A percentile compares a stretch with the other conserved stretches of the same genome.
Evolutionary conservation across 495 filamentous ascomycete genomes (phyloP).

Genomic region (Neurospora sp.): DNA sequence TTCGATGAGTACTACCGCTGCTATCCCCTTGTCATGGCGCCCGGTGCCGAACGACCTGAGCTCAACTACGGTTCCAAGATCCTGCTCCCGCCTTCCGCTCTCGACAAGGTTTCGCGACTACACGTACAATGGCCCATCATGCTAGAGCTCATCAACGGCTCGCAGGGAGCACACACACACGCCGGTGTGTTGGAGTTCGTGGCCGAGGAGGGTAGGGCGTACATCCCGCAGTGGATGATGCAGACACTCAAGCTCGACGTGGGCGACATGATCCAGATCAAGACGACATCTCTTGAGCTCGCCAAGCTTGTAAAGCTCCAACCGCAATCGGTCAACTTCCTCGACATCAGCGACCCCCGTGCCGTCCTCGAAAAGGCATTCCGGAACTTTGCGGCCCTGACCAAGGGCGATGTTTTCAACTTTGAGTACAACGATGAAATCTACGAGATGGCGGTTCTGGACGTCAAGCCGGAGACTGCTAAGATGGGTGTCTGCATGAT

Average conservation of each 20-base stretch:
- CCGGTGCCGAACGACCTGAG: conserved; percentile 80
- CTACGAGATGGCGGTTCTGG: conserved; percentile 84
- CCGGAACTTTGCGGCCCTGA: conserved; percentile 86
- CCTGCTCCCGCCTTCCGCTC: conserved; percentile 84
- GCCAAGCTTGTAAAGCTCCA: conserved; percentile 92
- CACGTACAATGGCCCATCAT: conserved; percentile 98
- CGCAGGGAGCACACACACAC: conserved; percentile 67
- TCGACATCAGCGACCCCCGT: conserved; percentile 93
- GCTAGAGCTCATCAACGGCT: conserved; percentile 86
- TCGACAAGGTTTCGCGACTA: conserved; percentile 91
- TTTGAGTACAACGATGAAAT: conserved; percentile 91
- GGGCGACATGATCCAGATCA: conserved; percentile 88
- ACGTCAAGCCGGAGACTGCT: conserved; percentile 72
- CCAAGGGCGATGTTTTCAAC: conserved; percentile 84
- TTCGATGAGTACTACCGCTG: conserved; percentile 98
- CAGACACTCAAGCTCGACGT: conserved; percentile 77
- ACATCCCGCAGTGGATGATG: conserved; percentile 97
- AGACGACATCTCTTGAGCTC: conserved; percentile 80
- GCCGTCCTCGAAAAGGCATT: conserved; percentile 96
- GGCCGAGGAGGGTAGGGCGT: conserved; percentile 92
- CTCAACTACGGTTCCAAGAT: conserved; percentile 97
- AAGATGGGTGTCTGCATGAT: conserved; percentile 81
- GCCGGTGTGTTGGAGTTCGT: conserved; percentile 95
- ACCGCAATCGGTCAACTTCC: conserved; percentile 80
- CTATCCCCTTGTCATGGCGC: conserved; percentile 88